Evolutionary conservation across 805 yeast species (phyloP).

Genomic region (Zygosaccharomyces bisporus): DNA sequence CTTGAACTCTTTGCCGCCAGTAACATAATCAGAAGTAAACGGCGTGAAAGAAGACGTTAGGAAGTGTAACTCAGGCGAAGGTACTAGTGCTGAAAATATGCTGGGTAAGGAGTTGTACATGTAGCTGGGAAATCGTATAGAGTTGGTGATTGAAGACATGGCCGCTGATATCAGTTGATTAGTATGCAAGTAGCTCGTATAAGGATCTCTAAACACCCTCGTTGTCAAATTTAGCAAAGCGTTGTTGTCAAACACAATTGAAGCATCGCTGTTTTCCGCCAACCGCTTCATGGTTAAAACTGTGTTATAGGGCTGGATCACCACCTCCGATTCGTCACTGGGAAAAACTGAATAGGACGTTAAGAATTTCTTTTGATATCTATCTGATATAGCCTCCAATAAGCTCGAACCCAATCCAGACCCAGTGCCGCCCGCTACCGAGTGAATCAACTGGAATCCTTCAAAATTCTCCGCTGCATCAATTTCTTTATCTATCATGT

Average conservation of each 20-base stretch:
- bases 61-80: conserved; percentile 81
- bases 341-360: conserved; percentile 90
- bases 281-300: conserved; percentile 76
- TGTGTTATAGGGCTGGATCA: conserved; percentile 94
- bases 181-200: conserved; percentile 70
- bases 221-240: conserved; percentile 74
- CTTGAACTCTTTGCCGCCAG: conserved; percentile 55
- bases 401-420: conserved; percentile 88
- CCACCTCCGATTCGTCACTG: conserved; percentile 81
- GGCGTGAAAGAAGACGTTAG: conserved; percentile 71
- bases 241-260: conserved; percentile 87
- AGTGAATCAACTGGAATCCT: conserved; percentile 86
- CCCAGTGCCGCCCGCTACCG: conserved; percentile 99
- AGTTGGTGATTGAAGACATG: conserved; percentile 78
- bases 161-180: conserved; percentile 84
- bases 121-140: conserved; percentile 87
- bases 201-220: conserved; percentile 49
- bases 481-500: conserved; percentile 82
- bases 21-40: conserved; percentile 64
- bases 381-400: conserved; percentile 72
- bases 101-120: conserved; percentile 84
- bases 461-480: conserved; percentile 87
- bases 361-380: conserved; percentile 75
- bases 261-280: conserved; percentile 80
- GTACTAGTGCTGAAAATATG: conserved; percentile 74